A percentile compares a stretch with the other conserved stretches of the same genome.
Conservation (phyloP, 2,329 filamentous ascomycete genomes). For the Colletotrichum somersetense region DNA sequence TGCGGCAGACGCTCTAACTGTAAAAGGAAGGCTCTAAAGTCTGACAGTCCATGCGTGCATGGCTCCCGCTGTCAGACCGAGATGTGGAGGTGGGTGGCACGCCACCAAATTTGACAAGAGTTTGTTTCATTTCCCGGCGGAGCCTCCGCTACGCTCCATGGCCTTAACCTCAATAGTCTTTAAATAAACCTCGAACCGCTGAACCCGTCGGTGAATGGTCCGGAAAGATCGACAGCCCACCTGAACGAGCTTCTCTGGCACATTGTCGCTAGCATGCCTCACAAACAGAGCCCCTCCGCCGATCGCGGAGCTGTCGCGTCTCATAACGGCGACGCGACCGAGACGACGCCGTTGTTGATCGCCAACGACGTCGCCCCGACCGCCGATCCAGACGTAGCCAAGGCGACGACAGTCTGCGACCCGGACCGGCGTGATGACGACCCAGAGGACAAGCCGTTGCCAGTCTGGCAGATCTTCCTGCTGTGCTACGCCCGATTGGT, state of each 20-base stretch:
- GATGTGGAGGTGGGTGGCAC: slow-evolving; percentile 1
- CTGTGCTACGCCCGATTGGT: slow-evolving; percentile 80
- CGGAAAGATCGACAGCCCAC: background rate
- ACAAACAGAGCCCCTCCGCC: background rate
- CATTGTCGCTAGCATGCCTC: slow-evolving; percentile 10
- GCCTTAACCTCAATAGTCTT: background rate
- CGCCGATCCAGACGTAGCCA: slow-evolving; percentile 27
- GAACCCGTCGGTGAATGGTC: background rate
- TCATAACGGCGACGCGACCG: slow-evolving; percentile 16
- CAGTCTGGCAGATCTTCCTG: slow-evolving; percentile 71
- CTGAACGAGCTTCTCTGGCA: background rate
- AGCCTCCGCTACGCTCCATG: slow-evolving; percentile 7
- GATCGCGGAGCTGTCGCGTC: background rate
- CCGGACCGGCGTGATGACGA: slow-evolving; percentile 10
- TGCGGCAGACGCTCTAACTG: background rate
- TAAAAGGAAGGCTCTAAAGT: background rate
- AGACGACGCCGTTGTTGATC: slow-evolving; percentile 27
- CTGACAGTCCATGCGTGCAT: background rate
- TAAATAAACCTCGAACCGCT: background rate
- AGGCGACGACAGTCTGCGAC: slow-evolving; percentile 26
- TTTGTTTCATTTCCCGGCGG: background rate
- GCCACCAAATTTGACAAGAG: background rate
- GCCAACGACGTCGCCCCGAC: slow-evolving; percentile 28
- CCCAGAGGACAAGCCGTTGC: slow-evolving; percentile 27
- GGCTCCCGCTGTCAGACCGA: background rate